These are phyloP conservation scores for Pythium brassicae DNA, from an alignment of 352 stramenopile genomes.

Conservation along the genomic window DNA sequence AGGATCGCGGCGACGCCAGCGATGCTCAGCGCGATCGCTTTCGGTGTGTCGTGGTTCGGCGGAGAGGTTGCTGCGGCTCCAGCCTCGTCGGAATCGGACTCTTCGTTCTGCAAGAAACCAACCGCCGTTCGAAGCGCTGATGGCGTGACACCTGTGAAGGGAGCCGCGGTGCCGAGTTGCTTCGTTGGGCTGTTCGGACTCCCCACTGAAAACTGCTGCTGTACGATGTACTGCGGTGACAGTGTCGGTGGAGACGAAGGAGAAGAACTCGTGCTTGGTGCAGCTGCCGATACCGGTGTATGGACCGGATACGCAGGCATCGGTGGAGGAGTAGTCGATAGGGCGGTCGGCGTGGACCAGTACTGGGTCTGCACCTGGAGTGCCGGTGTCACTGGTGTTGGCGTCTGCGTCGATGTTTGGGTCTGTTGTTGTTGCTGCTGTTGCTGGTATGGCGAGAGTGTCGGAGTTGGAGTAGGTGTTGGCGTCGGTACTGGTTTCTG, in stretches of 20 bases:
- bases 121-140: no score
- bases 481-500: background rate
- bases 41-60: background rate
- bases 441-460: background rate
- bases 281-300: no score
- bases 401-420: background rate
- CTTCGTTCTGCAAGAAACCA: conserved; percentile 7
- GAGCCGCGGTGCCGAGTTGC: no score
- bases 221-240: no score
- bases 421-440: background rate
- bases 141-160: no score
- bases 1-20: background rate
- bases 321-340: conserved; percentile 1
- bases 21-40: conserved; percentile 4
- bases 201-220: background rate
- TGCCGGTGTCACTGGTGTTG: background rate
- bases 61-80: background rate
- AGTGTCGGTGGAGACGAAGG: no score
- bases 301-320: background rate
- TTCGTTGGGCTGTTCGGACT: background rate
- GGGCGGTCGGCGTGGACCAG: conserved; percentile 6
- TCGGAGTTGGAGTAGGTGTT: conserved; percentile 1
- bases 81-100: background rate
- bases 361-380: no score
- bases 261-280: no score